Evolutionary conservation across 78 protist genomes (phyloP).

Genomic region (Dictyostelium citrinum): DNA sequence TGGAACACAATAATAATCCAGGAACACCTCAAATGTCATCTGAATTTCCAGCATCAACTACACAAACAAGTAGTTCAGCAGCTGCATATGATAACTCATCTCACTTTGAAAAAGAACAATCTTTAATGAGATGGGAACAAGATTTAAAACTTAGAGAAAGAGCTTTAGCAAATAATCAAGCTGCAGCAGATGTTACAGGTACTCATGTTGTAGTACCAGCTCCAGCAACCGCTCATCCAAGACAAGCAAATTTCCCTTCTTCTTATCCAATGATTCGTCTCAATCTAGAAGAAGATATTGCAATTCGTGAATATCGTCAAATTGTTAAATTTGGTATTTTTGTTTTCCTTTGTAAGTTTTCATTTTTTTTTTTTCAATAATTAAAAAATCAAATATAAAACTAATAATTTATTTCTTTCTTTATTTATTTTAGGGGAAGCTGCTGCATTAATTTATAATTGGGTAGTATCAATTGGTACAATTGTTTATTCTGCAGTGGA

Average conservation of each 20-base stretch:
- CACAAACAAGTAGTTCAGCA: background rate
- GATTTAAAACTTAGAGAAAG: conserved; percentile 13
- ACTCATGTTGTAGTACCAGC: background rate
- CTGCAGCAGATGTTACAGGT: background rate
- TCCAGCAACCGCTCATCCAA: background rate
- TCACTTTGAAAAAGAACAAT: conserved; percentile 31
- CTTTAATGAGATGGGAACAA: conserved; percentile 38
- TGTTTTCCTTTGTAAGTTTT: background rate
- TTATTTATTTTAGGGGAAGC: background rate
- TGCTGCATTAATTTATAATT: background rate
- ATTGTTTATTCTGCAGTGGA: background rate
- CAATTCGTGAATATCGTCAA: background rate
- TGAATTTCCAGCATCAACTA: conserved; percentile 11
- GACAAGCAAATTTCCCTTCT: conserved; percentile 28
- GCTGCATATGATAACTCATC: background rate
- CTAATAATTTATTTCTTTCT: background rate
- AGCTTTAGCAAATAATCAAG: background rate
- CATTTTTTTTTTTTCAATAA: background rate
- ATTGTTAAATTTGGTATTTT: conserved; percentile 7
- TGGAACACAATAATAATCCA: conserved; percentile 12
- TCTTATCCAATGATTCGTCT: conserved; percentile 21
- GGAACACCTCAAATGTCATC: conserved; percentile 30
- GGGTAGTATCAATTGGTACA: conserved; percentile 31
- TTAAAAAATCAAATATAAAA: background rate
- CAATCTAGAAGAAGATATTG: conserved; percentile 18